Base-by-base conservation (phyloP, 257 asterid species). In the Petunia axillaris region DNA sequence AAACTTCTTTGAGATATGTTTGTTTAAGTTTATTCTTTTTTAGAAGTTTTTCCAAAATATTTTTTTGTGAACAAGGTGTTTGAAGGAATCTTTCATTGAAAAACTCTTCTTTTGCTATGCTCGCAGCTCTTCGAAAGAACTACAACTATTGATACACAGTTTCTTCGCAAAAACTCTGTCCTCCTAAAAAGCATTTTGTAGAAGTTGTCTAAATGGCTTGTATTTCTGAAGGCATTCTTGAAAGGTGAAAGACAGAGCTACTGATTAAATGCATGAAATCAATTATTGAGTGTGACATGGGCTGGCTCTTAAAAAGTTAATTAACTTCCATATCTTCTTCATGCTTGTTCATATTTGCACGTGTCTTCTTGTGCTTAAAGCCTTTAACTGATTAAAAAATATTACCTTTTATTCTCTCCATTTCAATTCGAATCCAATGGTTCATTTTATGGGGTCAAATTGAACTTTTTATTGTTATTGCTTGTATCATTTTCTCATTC, bases 401-500 rank as follows among this genome's bases (percentile, higher is more conserved):
- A 25, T 0, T 25, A 71, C 77, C 60, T 71, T 25, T 35, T 71
- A 48, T 71, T 48, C 13, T 16, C 46, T 5, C 60, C 44, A 48
- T 71, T 71, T 71, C 60, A 71, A 71, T 46, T 10, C 48, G 43
- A 48, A 60, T 35, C 16, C 8, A 3, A 7, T 13, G 4, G 46
- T 10, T 71, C 60, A 71, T 71, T 71, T 71, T 71, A 35, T 71
- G 77, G 50, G 36, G 62, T 73, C 14, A 50, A 62, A 13, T 44
- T 73, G 36, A 73, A 73, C 36, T 50, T 73, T 73, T 50, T 48
- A 13, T 50, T 11, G 36, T 13, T 50, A 50, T 73, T 50, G 50
- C 43, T 36, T 36, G 43, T 11, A 50, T 11, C 43, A 35, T 11
- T 36, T 35, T 50, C 25, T 50, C 5, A 13, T 38, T 11, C 36